phyloP scores from a whole-genome alignment of 495 filamentous ascomycete genomes.

The Amorphotheca resinae region DNA sequence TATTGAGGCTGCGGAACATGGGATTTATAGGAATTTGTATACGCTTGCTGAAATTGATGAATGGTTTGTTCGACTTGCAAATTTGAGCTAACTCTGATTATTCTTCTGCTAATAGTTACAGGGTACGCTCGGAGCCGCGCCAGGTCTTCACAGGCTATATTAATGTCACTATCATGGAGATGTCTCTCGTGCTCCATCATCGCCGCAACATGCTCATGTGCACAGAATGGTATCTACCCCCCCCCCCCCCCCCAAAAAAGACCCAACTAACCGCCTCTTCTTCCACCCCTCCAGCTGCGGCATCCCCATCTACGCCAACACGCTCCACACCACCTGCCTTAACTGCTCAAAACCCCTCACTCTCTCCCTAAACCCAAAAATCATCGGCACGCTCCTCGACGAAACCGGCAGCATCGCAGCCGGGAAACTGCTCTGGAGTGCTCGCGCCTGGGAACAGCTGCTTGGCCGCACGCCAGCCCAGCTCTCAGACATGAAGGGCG shows the following conservation, averaged over 20 bases:
- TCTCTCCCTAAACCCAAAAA: conserved; percentile 41
- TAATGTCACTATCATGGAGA: conserved; percentile 41
- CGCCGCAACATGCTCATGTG: conserved; percentile 39
- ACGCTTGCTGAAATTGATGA: conserved; percentile 49
- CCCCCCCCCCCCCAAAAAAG: neutral
- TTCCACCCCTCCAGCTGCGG: conserved; percentile 34
- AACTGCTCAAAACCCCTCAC: conserved; percentile 33
- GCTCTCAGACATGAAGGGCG: conserved; percentile 21
- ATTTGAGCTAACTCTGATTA: neutral
- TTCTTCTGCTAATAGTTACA: conserved; percentile 1
- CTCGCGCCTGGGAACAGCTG: conserved; percentile 39
- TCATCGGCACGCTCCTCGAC: conserved; percentile 40
- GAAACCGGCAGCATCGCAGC: conserved; percentile 38
- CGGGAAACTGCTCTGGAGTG: conserved; percentile 40
- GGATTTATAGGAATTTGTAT: conserved; percentile 36
- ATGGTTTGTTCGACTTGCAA: conserved; percentile 25
- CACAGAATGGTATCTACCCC: conserved; percentile 38
- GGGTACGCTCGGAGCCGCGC: conserved; percentile 26
- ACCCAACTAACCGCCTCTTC: neutral
- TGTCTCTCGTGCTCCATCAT: conserved; percentile 34
- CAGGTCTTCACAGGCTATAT: conserved; percentile 45
- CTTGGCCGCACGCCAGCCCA: conserved; percentile 31
- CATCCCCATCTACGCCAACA: conserved; percentile 41
- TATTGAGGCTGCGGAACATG: conserved; percentile 29
- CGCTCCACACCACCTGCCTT: conserved; percentile 32